Evolutionary conservation across 2,329 filamentous ascomycete species (phyloP), one percentile per base, ranked within the genome.

Genomic region (Elsinoe necatrix): DNA sequence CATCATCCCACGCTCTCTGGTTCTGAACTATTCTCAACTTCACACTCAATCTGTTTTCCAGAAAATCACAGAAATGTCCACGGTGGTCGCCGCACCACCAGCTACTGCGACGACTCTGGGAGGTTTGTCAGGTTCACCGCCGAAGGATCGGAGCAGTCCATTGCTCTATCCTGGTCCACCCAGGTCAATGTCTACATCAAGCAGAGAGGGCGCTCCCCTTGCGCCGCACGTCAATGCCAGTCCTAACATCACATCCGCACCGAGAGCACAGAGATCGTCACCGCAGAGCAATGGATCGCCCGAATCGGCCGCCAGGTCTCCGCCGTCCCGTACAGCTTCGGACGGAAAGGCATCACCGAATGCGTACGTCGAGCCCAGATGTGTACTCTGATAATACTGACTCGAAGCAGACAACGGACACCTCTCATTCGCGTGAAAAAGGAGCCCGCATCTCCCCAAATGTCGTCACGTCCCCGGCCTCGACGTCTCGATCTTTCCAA

Each of bases 341-440:
- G 77, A 72, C 68, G 75, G 77, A 68, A 80, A 80, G 73, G 75
- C 70, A 59, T 78, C 76, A 61, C 77, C 77, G 61, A 75, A 72
- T 65, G 74, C 74, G 75, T 78, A 71, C 67, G 74, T 75, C 63
- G 62, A 57, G 25, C 31, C 45, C 56, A 43, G 45, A 55, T 45
- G 27, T 21, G 21, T 31, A 23, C 20, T 18, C 37, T 12, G 9
- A 58, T 54, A 55, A 34, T 45, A 37, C 52, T 51, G 23, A 61
- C 57, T 77, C 71, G 78, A 77, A 72, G 76, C 69, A 72, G 74
- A 70, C 70, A 77, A 52, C 67, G 73, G 45, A 73, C 78, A 58
- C 87, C 88, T 39, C 91, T 89, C 74, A 95, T 96, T 61, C 80
- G 95, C 62, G 91, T 98, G 59, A 97, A 97, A 78, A 96, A 96